These are phyloP conservation scores for Suhomyces wounanorum DNA, from an alignment of 1,139 yeast species.

Conservation along the genomic window DNA sequence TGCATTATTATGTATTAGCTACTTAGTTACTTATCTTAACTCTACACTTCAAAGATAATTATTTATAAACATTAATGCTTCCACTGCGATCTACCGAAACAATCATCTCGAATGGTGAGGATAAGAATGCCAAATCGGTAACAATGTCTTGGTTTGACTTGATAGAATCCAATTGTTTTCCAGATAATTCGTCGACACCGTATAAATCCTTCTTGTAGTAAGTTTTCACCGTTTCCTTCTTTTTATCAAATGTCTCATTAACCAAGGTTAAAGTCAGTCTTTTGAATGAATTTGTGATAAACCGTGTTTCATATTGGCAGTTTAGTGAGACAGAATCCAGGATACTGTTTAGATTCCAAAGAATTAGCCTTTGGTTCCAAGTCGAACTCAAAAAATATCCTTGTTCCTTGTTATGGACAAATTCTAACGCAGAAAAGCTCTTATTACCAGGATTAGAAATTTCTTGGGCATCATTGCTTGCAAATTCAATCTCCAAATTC, in stretches of 20 bases:
- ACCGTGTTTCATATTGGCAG: slow-evolving; percentile 13
- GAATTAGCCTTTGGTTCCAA: slow-evolving; percentile 28
- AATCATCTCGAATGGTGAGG: slow-evolving; percentile 60
- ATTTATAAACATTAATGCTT: slow-evolving; percentile 56
- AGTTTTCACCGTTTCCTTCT: slow-evolving; percentile 5
- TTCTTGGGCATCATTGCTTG: slow-evolving; percentile 13
- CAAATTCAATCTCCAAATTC: slow-evolving; percentile 14
- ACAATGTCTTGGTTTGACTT: slow-evolving; percentile 49
- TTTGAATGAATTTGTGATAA: slow-evolving; percentile 13
- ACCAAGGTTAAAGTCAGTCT: slow-evolving; percentile 13
- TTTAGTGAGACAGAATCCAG: slow-evolving; percentile 28
- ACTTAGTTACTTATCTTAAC: too few relatives aligned
- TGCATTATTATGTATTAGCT: too few relatives aligned
- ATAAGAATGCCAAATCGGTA: slow-evolving; percentile 47
- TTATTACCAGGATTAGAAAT: slow-evolving; percentile 13
- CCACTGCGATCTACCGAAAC: slow-evolving; percentile 68
- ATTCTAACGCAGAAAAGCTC: slow-evolving; percentile 20
- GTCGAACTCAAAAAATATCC: slow-evolving; percentile 32
- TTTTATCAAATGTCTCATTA: slow-evolving; percentile 14
- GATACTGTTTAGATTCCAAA: slow-evolving; percentile 35
- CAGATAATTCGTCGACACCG: slow-evolving; percentile 10
- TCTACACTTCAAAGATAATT: slow-evolving; percentile 8
- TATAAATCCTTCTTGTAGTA: slow-evolving; percentile 12
- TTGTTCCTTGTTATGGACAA: slow-evolving; percentile 2
- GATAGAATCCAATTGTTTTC: slow-evolving; percentile 11